phyloP scores from a whole-genome alignment of 768 basidiomycete species.

The Rhizopogon sp. region DNA sequence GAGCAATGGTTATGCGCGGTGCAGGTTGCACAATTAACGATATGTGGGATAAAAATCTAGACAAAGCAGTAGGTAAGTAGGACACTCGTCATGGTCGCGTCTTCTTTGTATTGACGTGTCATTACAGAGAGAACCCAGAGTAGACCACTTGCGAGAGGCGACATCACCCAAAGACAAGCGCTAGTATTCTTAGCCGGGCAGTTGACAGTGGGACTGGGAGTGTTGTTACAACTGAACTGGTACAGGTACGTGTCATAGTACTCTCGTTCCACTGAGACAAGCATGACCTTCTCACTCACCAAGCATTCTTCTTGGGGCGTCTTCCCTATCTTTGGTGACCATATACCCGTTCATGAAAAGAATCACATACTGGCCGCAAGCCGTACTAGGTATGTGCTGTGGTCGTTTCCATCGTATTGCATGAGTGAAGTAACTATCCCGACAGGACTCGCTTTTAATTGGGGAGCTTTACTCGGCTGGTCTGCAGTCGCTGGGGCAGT shows the following conservation, averaged over 20 bases:
- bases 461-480: constrained; percentile 96
- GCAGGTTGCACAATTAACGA: constrained; percentile 99
- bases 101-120: not conserved
- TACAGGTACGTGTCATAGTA: constrained; percentile 62
- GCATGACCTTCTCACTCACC: not conserved
- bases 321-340: constrained; percentile 82
- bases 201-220: constrained; percentile 74
- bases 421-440: not conserved
- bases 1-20: constrained; percentile 93
- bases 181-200: constrained; percentile 79
- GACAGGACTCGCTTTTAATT: constrained; percentile 90
- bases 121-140: constrained; percentile 72
- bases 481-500: constrained; percentile 83
- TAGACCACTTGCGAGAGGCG: constrained; percentile 84
- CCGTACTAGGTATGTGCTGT: constrained; percentile 70
- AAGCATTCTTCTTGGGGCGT: constrained; percentile 89
- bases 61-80: constrained; percentile 78
- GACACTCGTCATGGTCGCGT: not conserved
- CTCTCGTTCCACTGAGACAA: not conserved
- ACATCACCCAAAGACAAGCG: constrained; percentile 72
- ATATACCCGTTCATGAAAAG: constrained; percentile 98
- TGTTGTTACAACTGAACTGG: constrained; percentile 89
- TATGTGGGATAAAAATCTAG: constrained; percentile 94
- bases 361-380: constrained; percentile 94
- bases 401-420: not conserved